Evolutionary conservation across 768 basidiomycete species (phyloP).

Genomic region (Mycena kentingensis): DNA sequence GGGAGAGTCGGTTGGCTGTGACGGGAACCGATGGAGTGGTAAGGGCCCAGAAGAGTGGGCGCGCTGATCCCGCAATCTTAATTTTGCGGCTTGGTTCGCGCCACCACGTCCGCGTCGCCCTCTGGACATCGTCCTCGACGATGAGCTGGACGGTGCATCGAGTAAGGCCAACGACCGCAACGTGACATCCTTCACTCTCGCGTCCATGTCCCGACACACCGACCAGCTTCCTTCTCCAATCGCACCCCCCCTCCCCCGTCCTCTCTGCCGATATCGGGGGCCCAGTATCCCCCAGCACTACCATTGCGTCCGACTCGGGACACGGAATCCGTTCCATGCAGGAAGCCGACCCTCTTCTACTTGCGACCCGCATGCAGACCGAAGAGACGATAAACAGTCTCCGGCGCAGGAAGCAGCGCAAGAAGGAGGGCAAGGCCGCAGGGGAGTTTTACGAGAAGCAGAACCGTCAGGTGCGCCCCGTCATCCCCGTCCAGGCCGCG

Average conservation of each 20-base stretch:
- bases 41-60: background rate
- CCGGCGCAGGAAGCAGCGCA: conserved; percentile 35
- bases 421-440: conserved; percentile 42
- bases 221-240: background rate
- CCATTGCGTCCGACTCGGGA: background rate
- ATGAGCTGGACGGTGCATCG: background rate
- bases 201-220: background rate
- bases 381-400: conserved; percentile 12
- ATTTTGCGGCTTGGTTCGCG: background rate
- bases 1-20: background rate
- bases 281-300: background rate
- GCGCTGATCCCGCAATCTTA: background rate
- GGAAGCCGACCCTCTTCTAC: conserved; percentile 15
- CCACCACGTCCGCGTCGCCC: background rate
- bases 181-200: background rate
- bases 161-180: too few species aligned
- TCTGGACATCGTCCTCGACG: background rate
- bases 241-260: too few species aligned
- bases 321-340: conserved; percentile 5
- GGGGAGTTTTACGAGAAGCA: conserved; percentile 23
- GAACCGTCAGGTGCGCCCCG: conserved; percentile 29
- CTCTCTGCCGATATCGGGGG: too few species aligned
- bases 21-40: too few species aligned
- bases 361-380: conserved; percentile 19
- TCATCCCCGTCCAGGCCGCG: background rate